These are phyloP conservation scores for Nicotiana otophora DNA, from an alignment of 257 asterid species.

Conservation along the genomic window DNA sequence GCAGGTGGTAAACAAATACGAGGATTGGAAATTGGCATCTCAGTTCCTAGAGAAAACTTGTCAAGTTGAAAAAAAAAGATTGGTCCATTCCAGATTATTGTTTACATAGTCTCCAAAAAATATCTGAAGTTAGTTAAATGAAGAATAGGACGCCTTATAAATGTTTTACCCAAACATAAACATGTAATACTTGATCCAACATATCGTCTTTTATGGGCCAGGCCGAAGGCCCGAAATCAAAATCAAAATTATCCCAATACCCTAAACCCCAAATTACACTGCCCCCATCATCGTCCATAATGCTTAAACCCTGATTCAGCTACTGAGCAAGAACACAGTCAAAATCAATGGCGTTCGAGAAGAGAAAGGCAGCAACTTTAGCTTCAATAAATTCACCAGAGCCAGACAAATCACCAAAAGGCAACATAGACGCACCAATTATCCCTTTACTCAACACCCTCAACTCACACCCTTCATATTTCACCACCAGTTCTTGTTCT, in stretches of 20 bases:
- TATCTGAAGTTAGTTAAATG: too few species aligned
- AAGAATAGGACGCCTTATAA: too few species aligned
- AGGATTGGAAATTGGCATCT: too few species aligned
- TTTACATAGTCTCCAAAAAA: too few species aligned
- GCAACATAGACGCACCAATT: slow-evolving; percentile 68
- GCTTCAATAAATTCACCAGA: slow-evolving; percentile 63
- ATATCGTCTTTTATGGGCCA: background rate
- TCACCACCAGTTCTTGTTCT: slow-evolving; percentile 99
- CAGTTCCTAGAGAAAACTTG: too few species aligned
- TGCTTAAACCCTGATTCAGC: slow-evolving; percentile 2
- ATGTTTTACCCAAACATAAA: too few species aligned
- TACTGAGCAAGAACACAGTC: background rate
- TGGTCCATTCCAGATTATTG: too few species aligned
- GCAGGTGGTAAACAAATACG: too few species aligned
- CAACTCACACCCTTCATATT: slow-evolving; percentile 77
- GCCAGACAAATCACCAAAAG: slow-evolving; percentile 92
- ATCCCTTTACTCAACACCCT: slow-evolving; percentile 59
- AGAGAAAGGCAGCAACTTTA: slow-evolving; percentile 61
- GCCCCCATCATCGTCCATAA: background rate
- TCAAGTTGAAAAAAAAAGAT: too few species aligned
- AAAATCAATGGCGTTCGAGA: slow-evolving; percentile 56
- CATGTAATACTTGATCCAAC: too few species aligned
- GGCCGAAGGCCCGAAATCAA: background rate
- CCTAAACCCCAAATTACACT: background rate
- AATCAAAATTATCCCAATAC: background rate